Conservation (phyloP, 2,329 filamentous ascomycete genomes). For the Chaetomium strumarium region DNA sequence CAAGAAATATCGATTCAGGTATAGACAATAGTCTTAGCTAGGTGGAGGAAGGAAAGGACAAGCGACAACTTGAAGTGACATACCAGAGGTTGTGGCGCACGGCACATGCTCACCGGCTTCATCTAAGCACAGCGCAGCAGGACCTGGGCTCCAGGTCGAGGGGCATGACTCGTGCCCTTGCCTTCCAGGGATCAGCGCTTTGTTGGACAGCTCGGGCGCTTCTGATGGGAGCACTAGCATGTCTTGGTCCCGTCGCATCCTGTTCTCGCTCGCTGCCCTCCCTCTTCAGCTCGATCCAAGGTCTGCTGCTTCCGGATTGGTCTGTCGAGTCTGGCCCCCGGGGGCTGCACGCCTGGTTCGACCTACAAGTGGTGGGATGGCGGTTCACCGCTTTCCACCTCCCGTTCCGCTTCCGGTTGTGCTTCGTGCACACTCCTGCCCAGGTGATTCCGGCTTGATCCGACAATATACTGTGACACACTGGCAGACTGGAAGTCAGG, state of each 20-base stretch:
- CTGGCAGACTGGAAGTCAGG: too few species aligned
- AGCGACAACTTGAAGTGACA: neutral
- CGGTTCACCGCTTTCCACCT: too few species aligned
- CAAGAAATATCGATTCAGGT: too few species aligned
- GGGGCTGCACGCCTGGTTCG: slow-evolving; percentile 11
- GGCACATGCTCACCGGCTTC: neutral
- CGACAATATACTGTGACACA: too few species aligned
- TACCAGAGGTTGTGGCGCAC: neutral
- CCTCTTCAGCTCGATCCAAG: neutral
- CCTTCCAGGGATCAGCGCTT: slow-evolving; percentile 18
- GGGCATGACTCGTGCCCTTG: neutral
- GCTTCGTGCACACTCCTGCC: too few species aligned
- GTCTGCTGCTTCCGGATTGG: slow-evolving; percentile 13
- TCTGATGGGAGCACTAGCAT: slow-evolving; percentile 13
- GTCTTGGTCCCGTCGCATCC: slow-evolving; percentile 12
- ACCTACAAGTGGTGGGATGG: neutral
- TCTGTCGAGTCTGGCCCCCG: slow-evolving; percentile 10
- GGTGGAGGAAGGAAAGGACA: neutral
- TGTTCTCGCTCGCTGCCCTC: neutral
- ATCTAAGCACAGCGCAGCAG: neutral
- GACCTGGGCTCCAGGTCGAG: neutral
- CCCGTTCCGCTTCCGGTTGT: too few species aligned
- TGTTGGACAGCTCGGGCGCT: slow-evolving; percentile 13
- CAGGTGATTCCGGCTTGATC: too few species aligned
- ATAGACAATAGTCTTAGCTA: neutral